Base-by-base conservation (phyloP, 148 eudicot genomes). In the Linanthus parryae region DNA sequence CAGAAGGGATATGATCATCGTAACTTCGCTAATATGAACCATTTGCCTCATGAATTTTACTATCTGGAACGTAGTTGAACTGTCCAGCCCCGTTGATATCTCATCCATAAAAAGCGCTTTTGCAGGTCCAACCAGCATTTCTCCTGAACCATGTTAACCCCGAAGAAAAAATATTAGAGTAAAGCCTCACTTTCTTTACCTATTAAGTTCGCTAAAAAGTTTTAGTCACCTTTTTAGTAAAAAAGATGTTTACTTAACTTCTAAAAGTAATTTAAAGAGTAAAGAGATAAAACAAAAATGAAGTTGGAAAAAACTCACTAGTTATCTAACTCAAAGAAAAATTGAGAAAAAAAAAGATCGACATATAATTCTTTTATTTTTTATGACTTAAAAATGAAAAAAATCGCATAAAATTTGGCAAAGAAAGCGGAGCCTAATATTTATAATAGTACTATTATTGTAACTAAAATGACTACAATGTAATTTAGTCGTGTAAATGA, bases 21-120 rank as follows among this genome's bases (percentile, higher is more conserved):
- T 66, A 8, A 72, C 68, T 49, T 72, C 77, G 72, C 62, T 56
- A 33, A 72, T 58, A 21, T 72, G 72, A 58, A 62, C 77, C 72
- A 72, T 72, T 38, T 72, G 77, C 33, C 77, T 80, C 71, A 83
- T 63, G 45, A 66, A 73, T 54, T 83, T 78, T 69, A 82, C 64
- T 37, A 83, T 87, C 48, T 73, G 80, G 56, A 66, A 87, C 15
- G 95, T 83, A 19, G 95, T 87, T 17, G 95, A 87, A 48, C 88
- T 80, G 44, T 87, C 95, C 53, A 87, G 65, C 2, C 95, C 95
- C 14, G 84, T 80, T 13, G 95, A 87, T 51, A 87, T 83, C 52
- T 81, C 91, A 46, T 87, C 95, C 95, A 87, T 87, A 26, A 72
- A 55, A n/a, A 83, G 43, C 14, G 65, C 87, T 59, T 67, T 83